These are phyloP conservation scores for Paramecium primaurelia DNA, from an alignment of 73 alveolate species.

Conservation along the genomic window DNA sequence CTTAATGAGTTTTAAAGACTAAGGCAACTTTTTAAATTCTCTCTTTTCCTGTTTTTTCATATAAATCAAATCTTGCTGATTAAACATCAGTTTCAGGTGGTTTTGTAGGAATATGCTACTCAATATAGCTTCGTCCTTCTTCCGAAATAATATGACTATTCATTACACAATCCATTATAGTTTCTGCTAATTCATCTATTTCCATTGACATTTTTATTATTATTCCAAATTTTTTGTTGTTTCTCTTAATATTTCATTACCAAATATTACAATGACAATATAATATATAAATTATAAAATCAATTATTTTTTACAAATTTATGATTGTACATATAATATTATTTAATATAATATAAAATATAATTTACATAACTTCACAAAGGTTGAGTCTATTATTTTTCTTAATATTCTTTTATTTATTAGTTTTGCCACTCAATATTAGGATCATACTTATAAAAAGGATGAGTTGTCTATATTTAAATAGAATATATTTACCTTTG, in stretches of 20 bases:
- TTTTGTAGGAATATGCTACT: neutral
- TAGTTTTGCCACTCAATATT: neutral
- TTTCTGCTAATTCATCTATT: conserved; percentile 34
- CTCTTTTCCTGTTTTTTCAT: conserved; percentile 19
- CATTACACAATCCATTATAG: conserved; percentile 38
- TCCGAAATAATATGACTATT: conserved; percentile 21
- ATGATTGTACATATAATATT: too few species aligned
- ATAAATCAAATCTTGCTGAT: neutral
- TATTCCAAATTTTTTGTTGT: neutral
- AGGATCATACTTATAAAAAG: neutral
- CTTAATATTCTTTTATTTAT: neutral
- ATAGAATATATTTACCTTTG: neutral
- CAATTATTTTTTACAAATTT: too few species aligned
- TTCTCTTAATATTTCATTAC: neutral
- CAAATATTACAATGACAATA: neutral
- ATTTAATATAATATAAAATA: too few species aligned
- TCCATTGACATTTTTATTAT: neutral
- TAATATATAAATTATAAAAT: neutral
- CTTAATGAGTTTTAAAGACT: conserved; percentile 22
- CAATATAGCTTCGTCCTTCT: conserved; percentile 6
- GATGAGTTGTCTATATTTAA: neutral
- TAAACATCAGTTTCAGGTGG: neutral
- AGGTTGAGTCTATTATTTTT: neutral
- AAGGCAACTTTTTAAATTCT: neutral
- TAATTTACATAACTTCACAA: neutral